A percentile compares a stretch with the other conserved stretches of the same genome.
Evolutionary conservation across 23 red algal species (phyloP).

Genomic region (Chondrus crispus): DNA sequence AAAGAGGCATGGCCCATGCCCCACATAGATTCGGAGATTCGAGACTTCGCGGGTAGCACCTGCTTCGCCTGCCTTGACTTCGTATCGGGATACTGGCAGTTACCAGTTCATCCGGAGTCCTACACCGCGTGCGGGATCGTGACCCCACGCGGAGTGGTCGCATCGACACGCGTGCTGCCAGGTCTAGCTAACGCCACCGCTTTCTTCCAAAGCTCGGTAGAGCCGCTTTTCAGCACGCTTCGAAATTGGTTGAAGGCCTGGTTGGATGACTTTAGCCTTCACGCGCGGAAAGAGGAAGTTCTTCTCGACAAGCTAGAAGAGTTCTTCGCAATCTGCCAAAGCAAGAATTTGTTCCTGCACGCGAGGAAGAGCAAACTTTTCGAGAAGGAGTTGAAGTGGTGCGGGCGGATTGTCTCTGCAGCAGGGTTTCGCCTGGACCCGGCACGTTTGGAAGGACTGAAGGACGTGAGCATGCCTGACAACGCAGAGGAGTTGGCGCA

Average conservation of each 20-base stretch:
- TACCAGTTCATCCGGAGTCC: background rate
- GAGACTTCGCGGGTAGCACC: background rate
- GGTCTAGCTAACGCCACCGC: background rate
- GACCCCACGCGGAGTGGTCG: background rate
- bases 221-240: background rate
- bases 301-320: background rate
- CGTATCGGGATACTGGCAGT: background rate
- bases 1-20: background rate
- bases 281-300: background rate
- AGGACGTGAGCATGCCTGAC: background rate
- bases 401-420: background rate
- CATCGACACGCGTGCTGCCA: background rate
- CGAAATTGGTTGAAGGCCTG: background rate
- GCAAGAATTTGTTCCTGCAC: background rate
- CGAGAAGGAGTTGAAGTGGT: background rate
- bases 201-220: background rate
- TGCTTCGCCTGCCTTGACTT: constrained; percentile 9
- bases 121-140: background rate
- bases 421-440: background rate
- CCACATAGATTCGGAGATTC: background rate
- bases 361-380: constrained; percentile 8
- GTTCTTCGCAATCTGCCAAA: background rate
- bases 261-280: constrained; percentile 4
- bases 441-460: background rate
- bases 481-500: background rate